Percentiles rank a stretch among this genome's conserved stretches.
Evolutionary conservation across 2,329 filamentous ascomycete genomes (phyloP).

Genomic region (Fusarium tjaetaba): DNA sequence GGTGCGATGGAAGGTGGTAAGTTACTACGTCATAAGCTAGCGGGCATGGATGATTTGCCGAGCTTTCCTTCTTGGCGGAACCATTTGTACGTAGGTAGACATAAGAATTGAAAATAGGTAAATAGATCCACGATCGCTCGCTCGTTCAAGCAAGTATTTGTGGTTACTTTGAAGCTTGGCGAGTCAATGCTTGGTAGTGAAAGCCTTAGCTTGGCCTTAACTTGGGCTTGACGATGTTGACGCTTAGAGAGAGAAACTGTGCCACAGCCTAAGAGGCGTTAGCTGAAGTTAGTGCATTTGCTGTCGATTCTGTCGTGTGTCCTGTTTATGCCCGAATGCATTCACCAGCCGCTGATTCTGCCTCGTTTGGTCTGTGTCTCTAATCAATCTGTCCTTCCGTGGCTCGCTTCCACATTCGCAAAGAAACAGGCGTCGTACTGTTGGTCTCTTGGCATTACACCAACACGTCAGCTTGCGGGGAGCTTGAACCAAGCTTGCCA

Average conservation of each 20-base stretch:
- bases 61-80: constrained; percentile 39
- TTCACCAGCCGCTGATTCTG: neutral
- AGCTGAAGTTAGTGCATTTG: constrained; percentile 14
- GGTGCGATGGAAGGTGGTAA: constrained; percentile 28
- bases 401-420: neutral
- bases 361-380: neutral
- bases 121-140: constrained; percentile 18
- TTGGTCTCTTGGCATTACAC: constrained; percentile 14
- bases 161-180: constrained; percentile 18
- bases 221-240: neutral
- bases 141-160: constrained; percentile 19
- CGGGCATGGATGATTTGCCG: constrained; percentile 33
- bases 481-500: constrained; percentile 18
- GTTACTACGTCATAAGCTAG: constrained; percentile 39
- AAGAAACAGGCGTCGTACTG: neutral
- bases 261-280: constrained; percentile 16
- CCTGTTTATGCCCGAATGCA: constrained; percentile 3
- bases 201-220: constrained; percentile 12
- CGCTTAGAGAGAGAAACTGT: neutral
- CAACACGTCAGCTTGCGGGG: constrained; percentile 30
- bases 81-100: neutral
- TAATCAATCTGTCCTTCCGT: neutral
- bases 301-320: neutral
- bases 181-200: constrained; percentile 22
- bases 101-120: neutral